Evolutionary conservation across 768 basidiomycete species (phyloP).

Genomic region (Holtermanniella nyarrowii): DNA sequence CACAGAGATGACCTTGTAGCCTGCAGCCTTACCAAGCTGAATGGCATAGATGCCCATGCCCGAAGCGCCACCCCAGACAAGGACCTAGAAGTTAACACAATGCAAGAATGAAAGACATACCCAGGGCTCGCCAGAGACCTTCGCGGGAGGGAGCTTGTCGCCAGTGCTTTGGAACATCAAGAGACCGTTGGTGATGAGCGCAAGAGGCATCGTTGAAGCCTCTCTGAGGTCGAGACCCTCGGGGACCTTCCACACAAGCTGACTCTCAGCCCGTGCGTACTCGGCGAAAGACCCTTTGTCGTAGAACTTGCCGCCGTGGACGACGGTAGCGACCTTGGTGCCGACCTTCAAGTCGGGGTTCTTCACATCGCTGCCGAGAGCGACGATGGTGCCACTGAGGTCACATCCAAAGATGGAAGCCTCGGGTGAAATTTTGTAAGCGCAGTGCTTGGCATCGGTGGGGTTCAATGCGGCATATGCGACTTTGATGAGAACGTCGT

Average conservation of each 20-base stretch:
- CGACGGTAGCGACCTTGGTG: constrained; percentile 22
- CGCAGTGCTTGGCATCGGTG: constrained; percentile 32
- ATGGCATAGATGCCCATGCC: constrained; percentile 41
- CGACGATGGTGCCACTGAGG: constrained; percentile 26
- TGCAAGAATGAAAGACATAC: not conserved
- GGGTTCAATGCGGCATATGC: constrained; percentile 26
- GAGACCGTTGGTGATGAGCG: constrained; percentile 28
- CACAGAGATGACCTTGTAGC: constrained; percentile 40
- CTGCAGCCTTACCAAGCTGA: constrained; percentile 22
- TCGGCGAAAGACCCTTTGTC: constrained; percentile 28
- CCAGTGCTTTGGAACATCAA: constrained; percentile 1
- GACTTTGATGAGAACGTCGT: constrained; percentile 32
- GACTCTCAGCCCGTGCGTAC: constrained; percentile 17
- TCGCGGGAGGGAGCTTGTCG: not conserved
- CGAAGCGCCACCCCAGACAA: constrained; percentile 37
- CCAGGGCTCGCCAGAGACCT: not conserved
- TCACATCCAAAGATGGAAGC: constrained; percentile 29
- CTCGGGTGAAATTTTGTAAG: constrained; percentile 4
- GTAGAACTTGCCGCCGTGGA: constrained; percentile 26
- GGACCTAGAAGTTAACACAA: constrained; percentile 11
- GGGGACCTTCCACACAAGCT: constrained; percentile 28
- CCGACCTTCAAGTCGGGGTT: constrained; percentile 16
- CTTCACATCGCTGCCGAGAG: constrained; percentile 10
- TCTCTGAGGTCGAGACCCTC: constrained; percentile 13
- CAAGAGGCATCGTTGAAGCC: constrained; percentile 24